phyloP scores from a whole-genome alignment of 1,284 basidiomycete species.

The Amylostereum areolatum region DNA sequence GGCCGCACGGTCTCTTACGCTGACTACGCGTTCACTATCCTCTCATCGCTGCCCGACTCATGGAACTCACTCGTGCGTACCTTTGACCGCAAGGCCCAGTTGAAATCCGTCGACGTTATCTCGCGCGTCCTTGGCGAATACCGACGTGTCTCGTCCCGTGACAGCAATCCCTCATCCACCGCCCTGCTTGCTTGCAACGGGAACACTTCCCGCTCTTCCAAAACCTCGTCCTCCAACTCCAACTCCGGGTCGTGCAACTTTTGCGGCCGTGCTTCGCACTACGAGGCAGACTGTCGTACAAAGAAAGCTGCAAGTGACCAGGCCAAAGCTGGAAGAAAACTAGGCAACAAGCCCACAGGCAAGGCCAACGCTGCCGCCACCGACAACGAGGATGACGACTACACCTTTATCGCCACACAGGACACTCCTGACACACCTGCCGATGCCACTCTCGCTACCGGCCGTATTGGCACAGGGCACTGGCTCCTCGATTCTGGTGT shows the following conservation, averaged over 20 bases:
- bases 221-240: not conserved
- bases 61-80: constrained; percentile 3
- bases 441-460: no score
- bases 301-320: not conserved
- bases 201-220: not conserved
- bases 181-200: not conserved
- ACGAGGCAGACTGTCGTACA: constrained; percentile 5
- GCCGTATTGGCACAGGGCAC: no score
- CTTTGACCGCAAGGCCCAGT: not conserved
- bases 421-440: no score
- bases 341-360: not conserved
- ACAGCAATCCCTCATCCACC: not conserved
- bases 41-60: constrained; percentile 4
- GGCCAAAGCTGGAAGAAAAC: not conserved
- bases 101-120: constrained; percentile 6
- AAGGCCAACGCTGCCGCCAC: not conserved
- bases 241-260: constrained; percentile 7
- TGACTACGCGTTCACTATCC: constrained; percentile 4
- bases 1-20: not conserved
- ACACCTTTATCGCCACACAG: no score
- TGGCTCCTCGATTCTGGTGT: not conserved
- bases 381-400: no score
- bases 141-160: not conserved
- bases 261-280: constrained; percentile 11
- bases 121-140: constrained; percentile 2